These are phyloP conservation scores for Pichia manshurica DNA, from an alignment of 805 yeast genomes.

Conservation along the genomic window DNA sequence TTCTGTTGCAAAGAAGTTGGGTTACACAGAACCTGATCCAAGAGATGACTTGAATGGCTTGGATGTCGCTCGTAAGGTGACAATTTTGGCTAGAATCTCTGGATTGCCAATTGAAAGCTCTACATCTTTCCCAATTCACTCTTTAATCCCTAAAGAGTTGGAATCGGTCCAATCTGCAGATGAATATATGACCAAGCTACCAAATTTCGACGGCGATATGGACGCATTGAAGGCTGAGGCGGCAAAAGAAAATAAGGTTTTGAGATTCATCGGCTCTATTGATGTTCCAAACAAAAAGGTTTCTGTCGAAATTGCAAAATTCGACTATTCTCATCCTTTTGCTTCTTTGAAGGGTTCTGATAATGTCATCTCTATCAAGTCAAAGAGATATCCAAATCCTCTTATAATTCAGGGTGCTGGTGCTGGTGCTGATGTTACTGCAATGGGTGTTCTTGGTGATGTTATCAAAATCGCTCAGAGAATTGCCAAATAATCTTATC, in stretches of 20 bases:
- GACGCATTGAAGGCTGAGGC: conserved; percentile 77
- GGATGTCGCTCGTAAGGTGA: conserved; percentile 97
- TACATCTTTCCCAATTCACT: conserved; percentile 87
- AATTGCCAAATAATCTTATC: conserved; percentile 42
- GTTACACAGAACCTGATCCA: conserved; percentile 99
- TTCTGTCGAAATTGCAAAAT: conserved; percentile 84
- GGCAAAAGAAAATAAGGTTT: conserved; percentile 73
- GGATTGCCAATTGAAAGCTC: conserved; percentile 85
- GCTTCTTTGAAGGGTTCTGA: conserved; percentile 95
- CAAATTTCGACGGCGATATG: conserved; percentile 75
- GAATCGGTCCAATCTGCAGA: conserved; percentile 66
- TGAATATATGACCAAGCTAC: conserved; percentile 76
- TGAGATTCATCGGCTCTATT: conserved; percentile 89
- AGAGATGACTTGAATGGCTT: conserved; percentile 97
- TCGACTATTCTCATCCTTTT: conserved; percentile 86
- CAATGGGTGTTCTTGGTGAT: conserved; percentile 88
- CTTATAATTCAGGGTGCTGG: conserved; percentile 98
- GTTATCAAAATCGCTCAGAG: conserved; percentile 88
- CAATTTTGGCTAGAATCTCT: conserved; percentile 89
- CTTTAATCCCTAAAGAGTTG: conserved; percentile 82
- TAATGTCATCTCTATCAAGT: conserved; percentile 86
- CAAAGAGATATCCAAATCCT: conserved; percentile 90
- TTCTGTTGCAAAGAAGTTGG: conserved; percentile 77
- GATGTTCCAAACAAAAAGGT: conserved; percentile 66
- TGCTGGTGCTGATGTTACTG: conserved; percentile 67